Conservation (phyloP, 306 rosid genomes). For the Prosopis cineraria region DNA sequence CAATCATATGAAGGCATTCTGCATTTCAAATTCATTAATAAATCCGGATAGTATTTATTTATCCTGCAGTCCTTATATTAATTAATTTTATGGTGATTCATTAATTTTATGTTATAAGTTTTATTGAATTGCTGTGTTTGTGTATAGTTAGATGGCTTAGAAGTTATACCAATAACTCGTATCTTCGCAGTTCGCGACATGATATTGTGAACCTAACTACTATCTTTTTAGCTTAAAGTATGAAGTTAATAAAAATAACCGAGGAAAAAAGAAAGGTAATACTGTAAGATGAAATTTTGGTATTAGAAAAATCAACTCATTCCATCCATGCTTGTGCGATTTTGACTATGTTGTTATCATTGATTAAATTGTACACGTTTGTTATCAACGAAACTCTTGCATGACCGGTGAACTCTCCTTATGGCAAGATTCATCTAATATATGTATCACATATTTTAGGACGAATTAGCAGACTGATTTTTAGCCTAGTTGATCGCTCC, state of each 20-base stretch:
- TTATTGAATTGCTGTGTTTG: not conserved
- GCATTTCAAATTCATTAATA: not conserved
- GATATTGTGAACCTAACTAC: not conserved
- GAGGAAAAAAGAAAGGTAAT: not conserved
- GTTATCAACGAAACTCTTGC: not conserved
- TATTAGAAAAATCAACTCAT: not conserved
- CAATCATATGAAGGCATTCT: not conserved
- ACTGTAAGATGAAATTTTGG: not conserved
- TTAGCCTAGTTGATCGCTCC: constrained; percentile 27
- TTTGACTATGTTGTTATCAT: constrained; percentile 15
- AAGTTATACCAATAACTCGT: not conserved
- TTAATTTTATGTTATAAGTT: constrained; percentile 16
- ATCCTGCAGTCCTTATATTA: not conserved
- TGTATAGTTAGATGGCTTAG: not conserved
- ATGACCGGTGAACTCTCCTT: constrained; percentile 4
- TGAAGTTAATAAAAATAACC: not conserved
- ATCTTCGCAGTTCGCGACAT: not conserved
- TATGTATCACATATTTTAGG: not conserved
- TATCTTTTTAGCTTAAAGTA: not conserved
- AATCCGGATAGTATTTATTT: not conserved
- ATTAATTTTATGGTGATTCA: constrained; percentile 25
- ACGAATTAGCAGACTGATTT: constrained; percentile 29
- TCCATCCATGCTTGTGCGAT: constrained; percentile 38
- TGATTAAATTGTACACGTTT: not conserved
- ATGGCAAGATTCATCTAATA: not conserved